These are phyloP conservation scores for Rhexocercosporidium sp. DNA, from an alignment of 2,329 filamentous ascomycete species.

Conservation along the genomic window DNA sequence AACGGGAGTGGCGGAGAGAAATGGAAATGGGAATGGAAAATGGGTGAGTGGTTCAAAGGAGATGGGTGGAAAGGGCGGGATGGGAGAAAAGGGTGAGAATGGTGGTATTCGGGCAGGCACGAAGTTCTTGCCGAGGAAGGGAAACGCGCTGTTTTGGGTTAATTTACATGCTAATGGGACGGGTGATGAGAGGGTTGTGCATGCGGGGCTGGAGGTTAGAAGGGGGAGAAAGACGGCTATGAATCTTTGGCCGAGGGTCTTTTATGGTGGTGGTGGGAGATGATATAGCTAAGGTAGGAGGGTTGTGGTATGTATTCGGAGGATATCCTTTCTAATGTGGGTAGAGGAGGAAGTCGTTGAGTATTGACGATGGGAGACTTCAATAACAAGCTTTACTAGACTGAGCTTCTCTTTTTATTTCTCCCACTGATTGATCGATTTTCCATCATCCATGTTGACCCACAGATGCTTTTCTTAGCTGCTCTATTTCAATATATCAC, in stretches of 20 bases:
- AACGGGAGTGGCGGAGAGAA: slow-evolving; percentile 1
- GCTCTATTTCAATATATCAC: too few relatives aligned
- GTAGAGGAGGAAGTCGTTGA: too few relatives aligned
- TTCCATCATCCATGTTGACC: too few relatives aligned
- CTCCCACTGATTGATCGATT: too few relatives aligned
- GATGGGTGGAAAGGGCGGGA: not conserved
- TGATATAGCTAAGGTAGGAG: not conserved
- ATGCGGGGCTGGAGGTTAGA: slow-evolving; percentile 26
- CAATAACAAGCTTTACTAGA: too few relatives aligned
- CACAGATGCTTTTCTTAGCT: too few relatives aligned
- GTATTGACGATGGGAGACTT: too few relatives aligned
- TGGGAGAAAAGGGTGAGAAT: not conserved
- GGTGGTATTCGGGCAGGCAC: too few relatives aligned
- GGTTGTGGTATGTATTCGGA: not conserved
- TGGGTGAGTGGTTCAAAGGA: slow-evolving; percentile 5
- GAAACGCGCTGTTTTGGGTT: slow-evolving; percentile 32
- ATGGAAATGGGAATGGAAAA: not conserved
- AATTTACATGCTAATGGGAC: slow-evolving; percentile 31
- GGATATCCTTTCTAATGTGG: too few relatives aligned
- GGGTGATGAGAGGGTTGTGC: slow-evolving; percentile 27
- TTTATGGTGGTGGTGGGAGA: slow-evolving; percentile 13
- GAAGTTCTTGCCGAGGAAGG: slow-evolving; percentile 21
- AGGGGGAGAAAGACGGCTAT: slow-evolving; percentile 29
- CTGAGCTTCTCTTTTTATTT: too few relatives aligned
- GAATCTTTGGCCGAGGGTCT: slow-evolving; percentile 32